These are phyloP conservation scores for Elymus sibiricus DNA, from an alignment of 176 grass and related monocot genomes.

Conservation along the genomic window DNA sequence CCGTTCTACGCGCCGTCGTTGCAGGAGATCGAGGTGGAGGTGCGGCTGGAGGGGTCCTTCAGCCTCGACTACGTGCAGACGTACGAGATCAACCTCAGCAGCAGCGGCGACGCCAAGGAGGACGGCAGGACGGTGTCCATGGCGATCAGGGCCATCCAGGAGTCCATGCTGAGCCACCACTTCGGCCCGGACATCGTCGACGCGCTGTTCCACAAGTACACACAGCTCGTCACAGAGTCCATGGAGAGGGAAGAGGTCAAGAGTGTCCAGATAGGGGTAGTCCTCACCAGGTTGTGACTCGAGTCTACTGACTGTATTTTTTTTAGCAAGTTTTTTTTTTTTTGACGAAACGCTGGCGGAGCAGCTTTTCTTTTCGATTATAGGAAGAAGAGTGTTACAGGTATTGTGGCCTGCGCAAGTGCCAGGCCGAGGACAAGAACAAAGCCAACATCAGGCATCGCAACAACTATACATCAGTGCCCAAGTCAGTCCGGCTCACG, in stretches of 20 bases:
- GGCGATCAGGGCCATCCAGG: constrained; percentile 88
- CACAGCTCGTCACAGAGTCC: constrained; percentile 58
- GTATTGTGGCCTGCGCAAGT: no score
- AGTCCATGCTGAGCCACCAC: constrained; percentile 91
- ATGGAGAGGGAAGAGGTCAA: constrained; percentile 81
- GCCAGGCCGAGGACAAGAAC: no score
- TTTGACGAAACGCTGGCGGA: no score
- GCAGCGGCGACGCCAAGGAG: constrained; percentile 78
- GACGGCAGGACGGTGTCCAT: constrained; percentile 71
- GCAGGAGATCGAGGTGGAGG: constrained; percentile 70
- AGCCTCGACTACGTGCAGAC: constrained; percentile 61
- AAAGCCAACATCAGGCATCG: no score
- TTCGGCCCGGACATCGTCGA: constrained; percentile 75
- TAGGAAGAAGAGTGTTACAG: no score
- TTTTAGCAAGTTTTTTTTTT: not conserved
- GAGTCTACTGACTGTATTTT: not conserved
- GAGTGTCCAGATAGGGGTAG: constrained; percentile 68
- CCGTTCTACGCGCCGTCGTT: constrained; percentile 89
- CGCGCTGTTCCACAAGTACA: constrained; percentile 62
- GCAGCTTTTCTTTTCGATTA: no score
- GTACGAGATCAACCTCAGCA: constrained; percentile 73
- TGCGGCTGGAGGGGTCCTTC: constrained; percentile 76
- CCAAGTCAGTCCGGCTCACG: no score
- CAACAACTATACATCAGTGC: no score
- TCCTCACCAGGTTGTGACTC: constrained; percentile 66